Conservation (phyloP, 192 early-diverging fungal species). For the Coemansia sp. region DNA sequence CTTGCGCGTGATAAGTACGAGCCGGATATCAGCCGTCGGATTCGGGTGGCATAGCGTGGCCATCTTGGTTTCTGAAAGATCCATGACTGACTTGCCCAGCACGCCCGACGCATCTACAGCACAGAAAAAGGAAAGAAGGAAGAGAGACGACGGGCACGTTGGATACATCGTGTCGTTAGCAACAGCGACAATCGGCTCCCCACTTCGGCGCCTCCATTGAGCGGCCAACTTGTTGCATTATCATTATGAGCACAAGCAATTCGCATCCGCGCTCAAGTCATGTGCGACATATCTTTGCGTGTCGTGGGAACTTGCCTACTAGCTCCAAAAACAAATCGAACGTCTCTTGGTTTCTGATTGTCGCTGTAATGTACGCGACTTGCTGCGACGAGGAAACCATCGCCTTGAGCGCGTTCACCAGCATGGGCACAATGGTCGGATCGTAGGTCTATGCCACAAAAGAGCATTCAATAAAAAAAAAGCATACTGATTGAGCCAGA, state of each 20-base stretch:
- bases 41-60: constrained; percentile 39
- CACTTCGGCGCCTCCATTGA: no score
- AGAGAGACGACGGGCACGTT: neutral
- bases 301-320: constrained; percentile 22
- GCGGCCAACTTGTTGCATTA: no score
- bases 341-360: constrained; percentile 43
- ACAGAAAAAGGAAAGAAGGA: neutral
- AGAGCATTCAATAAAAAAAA: neutral
- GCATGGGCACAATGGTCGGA: constrained; percentile 39
- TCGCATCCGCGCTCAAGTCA: neutral
- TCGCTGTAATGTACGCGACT: constrained; percentile 44
- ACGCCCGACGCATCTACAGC: constrained; percentile 41
- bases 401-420: constrained; percentile 39
- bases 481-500: no score
- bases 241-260: neutral
- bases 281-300: no score
- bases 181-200: no score
- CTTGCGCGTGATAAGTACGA: constrained; percentile 48
- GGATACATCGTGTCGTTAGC: no score
- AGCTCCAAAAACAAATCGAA: constrained; percentile 44
- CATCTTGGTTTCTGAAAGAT: constrained; percentile 34
- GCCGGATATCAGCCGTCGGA: constrained; percentile 38
- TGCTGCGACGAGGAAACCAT: constrained; percentile 42
- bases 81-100: constrained; percentile 49
- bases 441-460: constrained; percentile 42